Percentiles rank a stretch among this genome's conserved stretches.
Conservation (phyloP, 805 yeast species). For the Saccharomycopsis lassenensis region DNA sequence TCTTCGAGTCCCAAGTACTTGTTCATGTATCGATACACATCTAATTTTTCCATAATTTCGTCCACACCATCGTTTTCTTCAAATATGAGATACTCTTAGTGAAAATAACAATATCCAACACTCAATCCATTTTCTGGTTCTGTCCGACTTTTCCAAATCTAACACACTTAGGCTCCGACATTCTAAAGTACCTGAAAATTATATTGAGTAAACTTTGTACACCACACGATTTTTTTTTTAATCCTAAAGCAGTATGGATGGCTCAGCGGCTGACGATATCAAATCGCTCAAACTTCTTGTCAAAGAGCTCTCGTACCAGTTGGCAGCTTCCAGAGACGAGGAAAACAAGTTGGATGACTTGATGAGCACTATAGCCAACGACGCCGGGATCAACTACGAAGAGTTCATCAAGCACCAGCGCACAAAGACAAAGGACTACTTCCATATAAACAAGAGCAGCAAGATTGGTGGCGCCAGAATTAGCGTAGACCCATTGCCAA, state of each 20-base stretch:
- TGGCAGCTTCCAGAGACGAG: slow-evolving; percentile 14
- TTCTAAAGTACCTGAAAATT: no score
- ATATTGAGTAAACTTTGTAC: no score
- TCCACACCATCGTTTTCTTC: no score
- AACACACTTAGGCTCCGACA: not conserved
- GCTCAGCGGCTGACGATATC: slow-evolving; percentile 19
- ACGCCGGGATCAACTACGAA: slow-evolving; percentile 16
- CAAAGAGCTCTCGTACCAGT: slow-evolving; percentile 11
- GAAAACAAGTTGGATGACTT: slow-evolving; percentile 14
- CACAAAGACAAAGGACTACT: slow-evolving; percentile 13
- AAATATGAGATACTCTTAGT: no score
- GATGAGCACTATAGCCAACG: slow-evolving; percentile 11
- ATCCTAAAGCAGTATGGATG: slow-evolving; percentile 12
- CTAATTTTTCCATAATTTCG: no score
- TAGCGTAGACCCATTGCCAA: not conserved
- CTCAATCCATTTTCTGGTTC: no score
- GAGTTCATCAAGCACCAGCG: slow-evolving; percentile 16
- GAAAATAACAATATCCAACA: no score
- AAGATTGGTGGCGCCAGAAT: not conserved
- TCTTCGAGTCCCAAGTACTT: no score
- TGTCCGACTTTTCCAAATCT: no score
- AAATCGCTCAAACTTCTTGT: slow-evolving; percentile 15
- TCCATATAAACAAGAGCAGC: not conserved
- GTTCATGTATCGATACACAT: no score
- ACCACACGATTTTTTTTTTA: not conserved